phyloP scores from a whole-genome alignment of 163 green algal genomes.

The Chlorella variabilis region DNA sequence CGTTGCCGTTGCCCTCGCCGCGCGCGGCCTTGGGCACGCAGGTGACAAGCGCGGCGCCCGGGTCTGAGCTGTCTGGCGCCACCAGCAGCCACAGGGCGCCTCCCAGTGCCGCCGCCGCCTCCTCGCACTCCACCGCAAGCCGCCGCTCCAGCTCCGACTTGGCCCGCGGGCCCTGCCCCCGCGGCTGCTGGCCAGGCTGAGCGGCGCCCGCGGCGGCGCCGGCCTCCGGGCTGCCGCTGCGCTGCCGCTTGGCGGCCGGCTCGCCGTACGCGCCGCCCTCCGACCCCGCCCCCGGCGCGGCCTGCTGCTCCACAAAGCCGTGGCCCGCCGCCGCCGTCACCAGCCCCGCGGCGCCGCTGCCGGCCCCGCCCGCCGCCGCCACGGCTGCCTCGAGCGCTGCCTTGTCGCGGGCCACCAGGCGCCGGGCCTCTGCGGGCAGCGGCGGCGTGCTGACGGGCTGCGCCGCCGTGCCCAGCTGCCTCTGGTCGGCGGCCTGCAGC shows the following conservation, averaged over 20 bases:
- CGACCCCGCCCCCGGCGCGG: neutral
- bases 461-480: neutral
- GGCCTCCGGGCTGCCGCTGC: slow-evolving; percentile 16
- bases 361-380: neutral
- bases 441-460: slow-evolving; percentile 9
- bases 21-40: neutral
- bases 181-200: neutral
- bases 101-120: neutral
- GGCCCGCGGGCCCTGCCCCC: neutral
- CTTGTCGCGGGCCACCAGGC: neutral
- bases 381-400: slow-evolving; percentile 11
- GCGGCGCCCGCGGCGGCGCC: neutral
- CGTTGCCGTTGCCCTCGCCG: no score
- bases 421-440: slow-evolving; percentile 16
- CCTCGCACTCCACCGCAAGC: neutral
- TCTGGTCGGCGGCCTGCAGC: neutral
- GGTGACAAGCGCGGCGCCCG: neutral
- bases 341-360: neutral
- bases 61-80: neutral
- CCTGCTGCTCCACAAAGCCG: slow-evolving; percentile 1
- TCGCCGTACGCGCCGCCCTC: neutral
- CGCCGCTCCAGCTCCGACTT: neutral
- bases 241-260: slow-evolving; percentile 1
- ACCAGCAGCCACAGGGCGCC: neutral
- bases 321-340: neutral